Evolutionary conservation across 371 early-diverging fungal species (phyloP).

Genomic region (Mortierella sp.): DNA sequence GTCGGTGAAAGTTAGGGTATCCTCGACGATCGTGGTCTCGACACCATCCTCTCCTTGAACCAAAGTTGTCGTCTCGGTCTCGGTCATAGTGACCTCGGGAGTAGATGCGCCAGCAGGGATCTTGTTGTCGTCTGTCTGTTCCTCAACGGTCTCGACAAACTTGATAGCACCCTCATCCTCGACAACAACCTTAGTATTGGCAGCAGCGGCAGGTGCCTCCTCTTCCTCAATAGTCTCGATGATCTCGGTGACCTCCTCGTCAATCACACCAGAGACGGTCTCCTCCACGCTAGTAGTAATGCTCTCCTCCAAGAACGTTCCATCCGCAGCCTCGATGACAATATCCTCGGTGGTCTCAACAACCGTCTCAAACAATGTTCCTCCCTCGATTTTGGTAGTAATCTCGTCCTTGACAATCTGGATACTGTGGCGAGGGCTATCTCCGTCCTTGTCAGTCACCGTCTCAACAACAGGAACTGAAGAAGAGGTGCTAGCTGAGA

Average conservation of each 20-base stretch:
- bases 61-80: conserved; percentile 7
- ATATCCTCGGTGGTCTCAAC: conserved; percentile 34
- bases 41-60: conserved; percentile 24
- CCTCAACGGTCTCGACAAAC: neutral
- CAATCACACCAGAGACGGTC: conserved; percentile 16
- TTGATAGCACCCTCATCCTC: conserved; percentile 11
- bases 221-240: conserved; percentile 24
- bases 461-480: neutral
- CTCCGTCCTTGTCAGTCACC: neutral
- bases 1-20: conserved; percentile 23
- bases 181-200: neutral
- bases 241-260: conserved; percentile 26
- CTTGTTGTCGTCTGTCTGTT: neutral
- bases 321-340: conserved; percentile 22
- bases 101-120: neutral
- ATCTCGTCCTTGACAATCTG: conserved; percentile 22
- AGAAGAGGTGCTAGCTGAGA: neutral
- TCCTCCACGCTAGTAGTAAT: conserved; percentile 26
- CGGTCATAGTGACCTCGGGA: conserved; percentile 12
- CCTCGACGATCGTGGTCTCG: conserved; percentile 22
- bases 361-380: conserved; percentile 26
- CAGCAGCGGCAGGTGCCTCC: neutral
- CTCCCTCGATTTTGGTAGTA: conserved; percentile 10
- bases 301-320: conserved; percentile 29
- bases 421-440: neutral